Conservation (phyloP, 2,329 filamentous ascomycete genomes). For the Penicillium brasilianum region DNA sequence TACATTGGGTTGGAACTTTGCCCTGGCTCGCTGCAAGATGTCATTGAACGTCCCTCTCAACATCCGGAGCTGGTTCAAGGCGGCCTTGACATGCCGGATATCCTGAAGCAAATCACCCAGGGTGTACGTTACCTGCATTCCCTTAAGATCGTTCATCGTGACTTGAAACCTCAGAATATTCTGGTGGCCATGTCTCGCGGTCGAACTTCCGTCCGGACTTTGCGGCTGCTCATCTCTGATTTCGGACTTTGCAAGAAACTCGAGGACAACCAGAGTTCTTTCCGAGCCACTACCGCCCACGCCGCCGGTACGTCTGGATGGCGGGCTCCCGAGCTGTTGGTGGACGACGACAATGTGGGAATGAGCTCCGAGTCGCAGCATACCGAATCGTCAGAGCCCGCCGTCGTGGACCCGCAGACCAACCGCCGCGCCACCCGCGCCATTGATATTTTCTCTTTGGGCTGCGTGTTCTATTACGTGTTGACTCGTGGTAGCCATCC, state of each 20-base stretch:
- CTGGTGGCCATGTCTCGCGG: constrained; percentile 71
- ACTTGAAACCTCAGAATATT: constrained; percentile 97
- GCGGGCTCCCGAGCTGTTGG: constrained; percentile 91
- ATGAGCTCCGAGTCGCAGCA: constrained; percentile 42
- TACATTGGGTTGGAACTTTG: constrained; percentile 97
- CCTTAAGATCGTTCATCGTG: constrained; percentile 92
- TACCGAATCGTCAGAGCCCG: constrained; percentile 53
- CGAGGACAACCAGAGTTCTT: constrained; percentile 90
- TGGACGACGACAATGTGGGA: constrained; percentile 71
- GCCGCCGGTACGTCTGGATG: constrained; percentile 93
- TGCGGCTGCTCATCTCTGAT: constrained; percentile 93
- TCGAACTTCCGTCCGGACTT: constrained; percentile 60
- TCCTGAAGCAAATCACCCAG: constrained; percentile 86
- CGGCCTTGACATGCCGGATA: constrained; percentile 75
- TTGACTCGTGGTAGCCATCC: constrained; percentile 90
- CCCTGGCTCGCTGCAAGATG: constrained; percentile 88
- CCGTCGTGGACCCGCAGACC: constrained; percentile 60
- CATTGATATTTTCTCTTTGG: constrained; percentile 96
- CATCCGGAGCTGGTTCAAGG: constrained; percentile 69
- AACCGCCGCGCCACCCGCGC: constrained; percentile 87
- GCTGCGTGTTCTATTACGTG: constrained; percentile 99
- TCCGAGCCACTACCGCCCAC: constrained; percentile 91
- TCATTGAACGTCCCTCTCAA: constrained; percentile 75
- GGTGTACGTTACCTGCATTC: constrained; percentile 88
- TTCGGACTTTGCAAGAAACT: constrained; percentile 98